These are phyloP conservation scores for Triticum turgidum DNA, from an alignment of 176 grass and related monocot genomes.

Conservation along the genomic window DNA sequence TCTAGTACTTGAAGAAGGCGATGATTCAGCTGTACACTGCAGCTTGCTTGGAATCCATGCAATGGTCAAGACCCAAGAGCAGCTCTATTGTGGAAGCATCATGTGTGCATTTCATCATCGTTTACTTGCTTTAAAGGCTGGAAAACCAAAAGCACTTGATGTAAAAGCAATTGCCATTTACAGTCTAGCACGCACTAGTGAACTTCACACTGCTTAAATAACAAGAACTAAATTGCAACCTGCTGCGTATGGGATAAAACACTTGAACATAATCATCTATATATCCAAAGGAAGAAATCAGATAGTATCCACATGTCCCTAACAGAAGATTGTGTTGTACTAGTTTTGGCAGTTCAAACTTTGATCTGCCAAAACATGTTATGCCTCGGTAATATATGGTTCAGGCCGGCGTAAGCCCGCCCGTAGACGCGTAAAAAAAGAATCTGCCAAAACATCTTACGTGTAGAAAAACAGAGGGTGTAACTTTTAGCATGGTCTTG, in stretches of 20 bases:
- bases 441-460: no score
- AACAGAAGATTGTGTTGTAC: not conserved
- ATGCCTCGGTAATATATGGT: no score
- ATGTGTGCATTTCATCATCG: slow-evolving; percentile 17
- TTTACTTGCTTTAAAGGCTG: slow-evolving; percentile 27
- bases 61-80: not conserved
- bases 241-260: no score
- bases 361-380: no score
- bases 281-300: not conserved
- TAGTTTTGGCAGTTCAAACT: no score
- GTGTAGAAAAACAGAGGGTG: no score
- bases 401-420: no score
- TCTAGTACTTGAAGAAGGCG: slow-evolving; percentile 15
- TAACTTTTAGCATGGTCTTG: not conserved
- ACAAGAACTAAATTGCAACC: not conserved
- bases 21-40: not conserved
- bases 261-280: not conserved
- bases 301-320: not conserved
- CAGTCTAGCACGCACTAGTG: slow-evolving; percentile 24
- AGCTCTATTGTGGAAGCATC: slow-evolving; percentile 3
- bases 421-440: no score
- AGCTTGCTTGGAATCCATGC: slow-evolving; percentile 38
- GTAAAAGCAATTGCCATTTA: slow-evolving; percentile 22
- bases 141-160: slow-evolving; percentile 7
- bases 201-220: not conserved